phyloP scores from a whole-genome alignment of 176 grass and related monocot genomes.

The Phoenix dactylifera region DNA sequence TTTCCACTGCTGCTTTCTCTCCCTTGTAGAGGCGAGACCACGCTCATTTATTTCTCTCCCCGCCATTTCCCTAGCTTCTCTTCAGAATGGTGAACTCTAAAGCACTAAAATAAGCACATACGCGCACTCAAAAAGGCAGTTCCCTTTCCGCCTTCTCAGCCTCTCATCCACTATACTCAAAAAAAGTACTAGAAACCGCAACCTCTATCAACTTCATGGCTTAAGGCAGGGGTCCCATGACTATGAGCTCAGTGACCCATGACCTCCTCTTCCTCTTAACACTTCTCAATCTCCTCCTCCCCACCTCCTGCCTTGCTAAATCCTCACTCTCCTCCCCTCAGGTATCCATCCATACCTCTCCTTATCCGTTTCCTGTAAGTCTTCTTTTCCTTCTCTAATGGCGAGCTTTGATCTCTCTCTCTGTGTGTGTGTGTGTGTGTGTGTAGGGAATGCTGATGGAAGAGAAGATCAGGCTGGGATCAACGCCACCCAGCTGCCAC shows the following conservation, averaged over 20 bases:
- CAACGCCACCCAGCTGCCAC: slow-evolving; percentile 82
- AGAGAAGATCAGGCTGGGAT: slow-evolving; percentile 81
- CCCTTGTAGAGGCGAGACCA: background rate
- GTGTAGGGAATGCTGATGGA: slow-evolving; percentile 36
- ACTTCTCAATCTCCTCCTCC: slow-evolving; percentile 38
- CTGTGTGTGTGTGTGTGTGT: background rate
- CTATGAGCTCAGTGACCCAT: slow-evolving; percentile 41
- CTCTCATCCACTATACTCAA: slow-evolving; percentile 13
- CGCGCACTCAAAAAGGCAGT: too few relatives aligned
- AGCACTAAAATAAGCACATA: background rate
- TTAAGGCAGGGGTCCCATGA: slow-evolving; percentile 40
- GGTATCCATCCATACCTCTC: slow-evolving; percentile 20
- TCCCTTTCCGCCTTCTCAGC: background rate
- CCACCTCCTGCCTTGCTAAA: slow-evolving; percentile 25
- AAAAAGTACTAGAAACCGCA: too few relatives aligned
- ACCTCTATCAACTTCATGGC: background rate
- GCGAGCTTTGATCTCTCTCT: too few relatives aligned
- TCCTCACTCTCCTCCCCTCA: slow-evolving; percentile 19
- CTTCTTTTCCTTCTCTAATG: background rate
- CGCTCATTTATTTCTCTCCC: background rate
- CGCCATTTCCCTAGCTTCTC: slow-evolving; percentile 4
- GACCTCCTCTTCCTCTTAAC: slow-evolving; percentile 24
- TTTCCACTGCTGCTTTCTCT: slow-evolving; percentile 12
- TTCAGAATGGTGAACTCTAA: background rate
- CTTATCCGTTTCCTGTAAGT: background rate